Base-by-base conservation (phyloP, 768 basidiomycete species). In the Boletus subcaerulescens region DNA sequence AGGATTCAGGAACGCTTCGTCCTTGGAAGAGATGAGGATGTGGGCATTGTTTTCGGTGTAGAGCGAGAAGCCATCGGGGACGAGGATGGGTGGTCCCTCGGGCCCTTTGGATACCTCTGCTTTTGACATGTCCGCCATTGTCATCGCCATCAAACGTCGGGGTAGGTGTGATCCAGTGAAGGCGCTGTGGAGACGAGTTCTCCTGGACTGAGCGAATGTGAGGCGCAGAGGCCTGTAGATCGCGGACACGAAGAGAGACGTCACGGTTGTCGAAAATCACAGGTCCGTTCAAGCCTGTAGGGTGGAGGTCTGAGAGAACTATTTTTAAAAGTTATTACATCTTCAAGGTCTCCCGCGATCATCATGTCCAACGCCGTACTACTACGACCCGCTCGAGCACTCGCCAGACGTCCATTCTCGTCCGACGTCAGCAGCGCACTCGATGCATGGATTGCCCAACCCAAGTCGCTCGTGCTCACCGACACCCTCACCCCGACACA, bases 1-100 rank as follows among this genome's bases (percentile, higher is more conserved):
- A 7, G 97, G 96, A 67, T 99, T 99, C 56, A 98, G 74, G 71
- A 99, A 99, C 3, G 95, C 92, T 53, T 90, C 88, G 58, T 92
- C 89, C 50, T 74, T 73, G 44, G 73, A 72, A 9, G 81, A 77
- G 51, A 94, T 76, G 52, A 97, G 79, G 65, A 98, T 89, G 65
- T 82, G 84, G 0, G 90, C 82, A 3, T 81, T 85, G 69, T 91
- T 92, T 73, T 93, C 91, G 10, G 84, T 85, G 72, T 93, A 87
- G 55, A 93, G 75, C 12, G 80, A 82, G 71, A 84, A 89, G 20
- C 89, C 91, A 55, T 86, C 83, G 2, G 91, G 91, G 38, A 91
- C 73, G 35, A 67, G 60, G 59, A 76, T 64, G 29, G 72, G 46
- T 8, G 66, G 53, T n/a, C 24, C 52, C 26, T 56, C 40, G 10